Evolutionary conservation across 1,284 basidiomycete species (phyloP), one percentile per base, ranked within the genome.

Genomic region (Rugosomyces carneus): DNA sequence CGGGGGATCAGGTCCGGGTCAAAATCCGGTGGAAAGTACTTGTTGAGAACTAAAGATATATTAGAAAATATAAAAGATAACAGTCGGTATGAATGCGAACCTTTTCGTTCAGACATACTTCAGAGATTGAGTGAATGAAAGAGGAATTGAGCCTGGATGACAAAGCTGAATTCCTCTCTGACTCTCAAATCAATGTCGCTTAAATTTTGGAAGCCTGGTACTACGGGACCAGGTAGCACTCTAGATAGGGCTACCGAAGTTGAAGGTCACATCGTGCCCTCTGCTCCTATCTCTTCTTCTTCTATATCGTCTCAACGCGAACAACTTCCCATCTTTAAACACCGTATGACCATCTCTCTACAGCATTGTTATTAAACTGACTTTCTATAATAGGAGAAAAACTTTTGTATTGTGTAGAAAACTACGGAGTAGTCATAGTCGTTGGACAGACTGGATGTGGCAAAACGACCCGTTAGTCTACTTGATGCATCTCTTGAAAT

Each of bases 361-460:
- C 34, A 34, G 42, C 21, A 29, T 27, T 11, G 9, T 21, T 42
- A 34, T 27, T 31, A 7, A 13, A 31, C 11, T 31, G 13, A 31
- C 16, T 32, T 26, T 47, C 38, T n/a, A 51, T 11, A 51, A n/a
- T 32, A 91, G 89, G 81, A 42, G 72, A 87, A 35, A 81, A 83
- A 51, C 70, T 98, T 10, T 66, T 98, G 2, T 89, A 91, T 60
- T 84, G 84, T 48, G 68, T 97, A 15, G 93, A 98, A 68, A 81
- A 76, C 40, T 78, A 87, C 61, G 84, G 84, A 1, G 87, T 94
- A 1, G 75, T 85, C 2, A 91, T 99, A 44, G 81, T 95, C 4
- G 88, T 98, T 18, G 94, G 93, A 9, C 93, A 98, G 61, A 99
- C 95, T 0, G 96, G 95, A 3, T 96, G 90, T 48, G 95, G 96